A percentile compares a stretch with the other conserved stretches of the same genome.
Conservation (phyloP, 306 rosid species). For the Cucurbita argyrosperma region DNA sequence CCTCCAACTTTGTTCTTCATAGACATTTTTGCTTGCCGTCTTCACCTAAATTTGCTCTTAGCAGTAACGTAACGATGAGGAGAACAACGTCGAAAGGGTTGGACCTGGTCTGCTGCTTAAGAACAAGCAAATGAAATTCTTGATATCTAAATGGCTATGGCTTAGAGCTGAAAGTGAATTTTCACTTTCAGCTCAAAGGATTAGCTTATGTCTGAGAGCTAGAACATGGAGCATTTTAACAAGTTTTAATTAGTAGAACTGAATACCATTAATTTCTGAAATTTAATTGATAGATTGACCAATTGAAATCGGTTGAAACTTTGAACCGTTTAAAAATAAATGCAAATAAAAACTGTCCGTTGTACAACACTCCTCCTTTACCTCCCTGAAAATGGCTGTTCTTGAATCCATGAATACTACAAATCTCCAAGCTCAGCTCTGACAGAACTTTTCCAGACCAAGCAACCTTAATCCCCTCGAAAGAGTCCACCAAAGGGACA, state of each 20-base stretch:
- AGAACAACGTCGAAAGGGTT: too few relatives aligned
- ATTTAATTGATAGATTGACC: background rate
- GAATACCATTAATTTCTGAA: background rate
- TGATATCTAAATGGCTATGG: background rate
- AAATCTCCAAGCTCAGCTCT: background rate
- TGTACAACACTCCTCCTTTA: background rate
- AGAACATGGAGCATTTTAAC: background rate
- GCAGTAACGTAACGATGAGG: background rate
- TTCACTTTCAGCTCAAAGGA: slow-evolving; percentile 7
- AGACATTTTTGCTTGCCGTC: slow-evolving; percentile 24
- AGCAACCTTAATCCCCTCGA: background rate
- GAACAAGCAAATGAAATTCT: background rate
- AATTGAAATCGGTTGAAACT: background rate
- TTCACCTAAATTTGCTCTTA: slow-evolving; percentile 7
- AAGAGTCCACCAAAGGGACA: background rate
- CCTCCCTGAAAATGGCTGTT: background rate
- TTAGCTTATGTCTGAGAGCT: background rate
- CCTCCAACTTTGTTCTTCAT: slow-evolving; percentile 38
- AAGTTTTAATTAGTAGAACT: background rate
- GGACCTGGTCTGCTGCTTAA: background rate
- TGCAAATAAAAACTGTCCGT: background rate
- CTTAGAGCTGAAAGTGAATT: slow-evolving; percentile 5
- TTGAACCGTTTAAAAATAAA: background rate
- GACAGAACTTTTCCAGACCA: background rate
- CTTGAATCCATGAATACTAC: background rate